Conservation (phyloP, 371 early-diverging fungal species). For the Lichtheimia ornata region DNA sequence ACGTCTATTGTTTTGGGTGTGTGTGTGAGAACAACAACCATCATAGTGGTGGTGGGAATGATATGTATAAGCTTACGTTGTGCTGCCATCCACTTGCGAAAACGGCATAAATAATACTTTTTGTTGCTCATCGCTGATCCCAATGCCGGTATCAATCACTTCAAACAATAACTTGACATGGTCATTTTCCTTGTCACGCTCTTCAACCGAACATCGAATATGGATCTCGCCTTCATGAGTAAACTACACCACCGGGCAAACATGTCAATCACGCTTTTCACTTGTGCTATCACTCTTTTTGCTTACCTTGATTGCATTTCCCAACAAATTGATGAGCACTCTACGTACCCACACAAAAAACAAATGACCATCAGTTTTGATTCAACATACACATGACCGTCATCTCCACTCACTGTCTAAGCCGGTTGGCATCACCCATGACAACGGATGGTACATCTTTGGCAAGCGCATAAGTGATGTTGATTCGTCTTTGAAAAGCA, state of each 20-base stretch:
- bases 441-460: conserved; percentile 34
- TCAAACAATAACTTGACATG: conserved; percentile 30
- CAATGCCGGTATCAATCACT: conserved; percentile 57
- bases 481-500: conserved; percentile 53
- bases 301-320: conserved; percentile 38
- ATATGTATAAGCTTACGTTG: conserved; percentile 33
- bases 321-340: conserved; percentile 40
- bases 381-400: no score
- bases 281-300: no score
- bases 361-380: not conserved
- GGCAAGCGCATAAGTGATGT: conserved; percentile 44
- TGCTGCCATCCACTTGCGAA: conserved; percentile 56
- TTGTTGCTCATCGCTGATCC: conserved; percentile 56
- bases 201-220: conserved; percentile 39
- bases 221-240: conserved; percentile 5
- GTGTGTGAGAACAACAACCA: not conserved
- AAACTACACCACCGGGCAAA: conserved; percentile 7
- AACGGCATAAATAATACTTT: conserved; percentile 62
- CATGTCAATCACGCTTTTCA: not conserved
- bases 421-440: conserved; percentile 52
- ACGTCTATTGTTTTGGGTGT: conserved; percentile 25
- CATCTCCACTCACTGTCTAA: conserved; percentile 30
- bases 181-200: not conserved
- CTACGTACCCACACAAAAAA: conserved; percentile 15
- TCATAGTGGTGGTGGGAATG: not conserved